Evolutionary conservation across 805 yeast genomes (phyloP), one percentile per base, ranked within the genome.

Genomic region (Cyberlindnera euphorbiiphila): DNA sequence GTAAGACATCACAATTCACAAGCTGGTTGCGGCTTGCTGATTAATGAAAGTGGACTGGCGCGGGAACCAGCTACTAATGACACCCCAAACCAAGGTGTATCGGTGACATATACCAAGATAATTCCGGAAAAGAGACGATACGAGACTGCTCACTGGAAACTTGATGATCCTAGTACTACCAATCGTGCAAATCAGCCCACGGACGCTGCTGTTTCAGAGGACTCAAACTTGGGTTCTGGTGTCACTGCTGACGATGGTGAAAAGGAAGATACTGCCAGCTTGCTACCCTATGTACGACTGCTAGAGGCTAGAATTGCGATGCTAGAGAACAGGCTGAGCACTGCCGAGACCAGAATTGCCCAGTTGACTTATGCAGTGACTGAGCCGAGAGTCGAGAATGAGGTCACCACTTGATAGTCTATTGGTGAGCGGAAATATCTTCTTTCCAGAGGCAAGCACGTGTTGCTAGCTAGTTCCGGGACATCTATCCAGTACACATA

Each of bases 1-100:
- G 71, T 78, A 4, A 66, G 95, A 43, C 95, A 85, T 53, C 63
- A 66, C 30, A 76, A 81, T 40, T 62, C 65, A 31, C 63, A 67
- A 25, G 41, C 50, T n/a, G 56, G 56, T 2, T 54, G 59, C 31
- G 37, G 51, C 6, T 28, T 48, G 11, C 22, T 47, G 30, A 38
- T 42, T 5, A 56, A 54, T 25, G 50, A 19, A 43, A 13, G 32
- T 25, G 22, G 9, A 20, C 16, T 20, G 17, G 11, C 8, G 24
- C 8, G 8, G 8, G 24, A 21, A 21, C 24, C 24, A 21, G 24
- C 24, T 11, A n/a, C n/a, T n/a, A n/a, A n/a, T n/a, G n/a, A n/a
- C n/a, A n/a, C n/a, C n/a, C n/a, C n/a, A n/a, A n/a, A n/a, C n/a
- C n/a, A n/a, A n/a, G n/a, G n/a, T n/a, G n/a, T n/a, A n/a, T n/a